Percentiles rank a stretch among this genome's conserved stretches.
Evolutionary conservation across 352 stramenopile genomes (phyloP).

Genomic region (Phytophthora tentaculata): DNA sequence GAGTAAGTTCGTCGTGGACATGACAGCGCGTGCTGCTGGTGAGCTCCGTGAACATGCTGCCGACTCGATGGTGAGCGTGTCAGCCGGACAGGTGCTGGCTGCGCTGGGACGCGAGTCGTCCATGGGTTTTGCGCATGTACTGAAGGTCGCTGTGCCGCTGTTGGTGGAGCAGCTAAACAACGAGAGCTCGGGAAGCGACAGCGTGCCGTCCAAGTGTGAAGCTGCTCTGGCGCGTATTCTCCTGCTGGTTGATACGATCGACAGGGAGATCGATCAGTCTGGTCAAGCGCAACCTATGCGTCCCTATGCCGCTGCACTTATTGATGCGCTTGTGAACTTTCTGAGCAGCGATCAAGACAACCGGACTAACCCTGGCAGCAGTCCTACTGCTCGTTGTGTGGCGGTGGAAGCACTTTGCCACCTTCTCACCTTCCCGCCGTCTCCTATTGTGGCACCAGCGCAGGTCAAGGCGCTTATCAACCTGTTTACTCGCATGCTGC

Average conservation of each 20-base stretch:
- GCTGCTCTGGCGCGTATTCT: constrained; percentile 68
- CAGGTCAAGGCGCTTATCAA: constrained; percentile 78
- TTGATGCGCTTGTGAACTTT: constrained; percentile 66
- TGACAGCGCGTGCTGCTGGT: constrained; percentile 66
- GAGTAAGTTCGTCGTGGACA: constrained; percentile 86
- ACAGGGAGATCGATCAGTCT: constrained; percentile 85
- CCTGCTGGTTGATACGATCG: constrained; percentile 82
- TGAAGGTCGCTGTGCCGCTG: constrained; percentile 66
- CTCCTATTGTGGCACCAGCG: constrained; percentile 65
- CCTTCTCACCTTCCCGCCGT: constrained; percentile 81
- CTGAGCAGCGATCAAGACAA: constrained; percentile 45
- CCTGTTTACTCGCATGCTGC: constrained; percentile 75
- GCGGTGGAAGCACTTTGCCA: constrained; percentile 75
- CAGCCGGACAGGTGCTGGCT: constrained; percentile 70
- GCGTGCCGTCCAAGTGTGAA: constrained; percentile 68
- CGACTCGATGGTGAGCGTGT: constrained; percentile 84
- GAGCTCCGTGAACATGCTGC: constrained; percentile 76
- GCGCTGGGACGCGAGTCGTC: constrained; percentile 73
- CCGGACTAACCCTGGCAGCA: constrained; percentile 28
- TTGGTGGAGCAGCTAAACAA: constrained; percentile 67
- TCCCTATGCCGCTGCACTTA: constrained; percentile 61
- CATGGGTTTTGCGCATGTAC: constrained; percentile 72
- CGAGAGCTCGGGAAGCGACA: constrained; percentile 33
- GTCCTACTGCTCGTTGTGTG: constrained; percentile 62
- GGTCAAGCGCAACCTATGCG: constrained; percentile 75